These are phyloP conservation scores for Diplodia mutila DNA, from an alignment of 2,329 filamentous ascomycete genomes.

Conservation along the genomic window DNA sequence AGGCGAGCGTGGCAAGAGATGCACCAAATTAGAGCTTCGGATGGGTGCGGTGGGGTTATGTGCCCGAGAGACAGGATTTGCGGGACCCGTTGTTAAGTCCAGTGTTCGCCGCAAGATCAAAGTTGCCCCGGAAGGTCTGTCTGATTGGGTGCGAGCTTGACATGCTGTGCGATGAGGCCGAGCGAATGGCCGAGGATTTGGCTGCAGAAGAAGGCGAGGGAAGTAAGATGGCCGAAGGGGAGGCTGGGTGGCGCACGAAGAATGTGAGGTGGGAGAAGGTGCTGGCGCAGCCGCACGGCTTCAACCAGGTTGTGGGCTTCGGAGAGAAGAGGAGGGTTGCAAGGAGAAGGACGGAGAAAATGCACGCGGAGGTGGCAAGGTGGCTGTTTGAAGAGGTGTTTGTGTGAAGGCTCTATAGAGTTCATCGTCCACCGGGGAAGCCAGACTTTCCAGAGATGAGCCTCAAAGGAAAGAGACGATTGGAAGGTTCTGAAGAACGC, in stretches of 20 bases:
- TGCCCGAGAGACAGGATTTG: conserved; percentile 42
- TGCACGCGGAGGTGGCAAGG: conserved; percentile 16
- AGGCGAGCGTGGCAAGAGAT: conserved; percentile 16
- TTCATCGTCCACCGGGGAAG: not conserved
- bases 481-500: not conserved
- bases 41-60: conserved; percentile 17
- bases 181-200: conserved; percentile 38
- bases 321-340: not conserved
- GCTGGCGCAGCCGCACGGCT: conserved; percentile 27
- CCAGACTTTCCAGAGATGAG: not conserved
- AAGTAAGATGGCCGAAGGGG: conserved; percentile 27
- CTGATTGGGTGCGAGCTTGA: conserved; percentile 53
- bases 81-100: conserved; percentile 51
- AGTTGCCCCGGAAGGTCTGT: conserved; percentile 50
- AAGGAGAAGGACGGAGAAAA: conserved; percentile 14
- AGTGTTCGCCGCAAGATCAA: conserved; percentile 37
- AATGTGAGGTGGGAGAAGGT: conserved; percentile 29
- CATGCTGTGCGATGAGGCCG: conserved; percentile 49
- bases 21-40: conserved; percentile 23
- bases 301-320: conserved; percentile 21
- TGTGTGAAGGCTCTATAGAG: not conserved
- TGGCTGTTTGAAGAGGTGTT: conserved; percentile 16
- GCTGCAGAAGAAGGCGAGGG: conserved; percentile 30
- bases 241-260: conserved; percentile 27
- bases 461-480: not conserved